Evolutionary conservation across 75 land plant genomes (phyloP).

Genomic region (Selaginella moellendorffii): DNA sequence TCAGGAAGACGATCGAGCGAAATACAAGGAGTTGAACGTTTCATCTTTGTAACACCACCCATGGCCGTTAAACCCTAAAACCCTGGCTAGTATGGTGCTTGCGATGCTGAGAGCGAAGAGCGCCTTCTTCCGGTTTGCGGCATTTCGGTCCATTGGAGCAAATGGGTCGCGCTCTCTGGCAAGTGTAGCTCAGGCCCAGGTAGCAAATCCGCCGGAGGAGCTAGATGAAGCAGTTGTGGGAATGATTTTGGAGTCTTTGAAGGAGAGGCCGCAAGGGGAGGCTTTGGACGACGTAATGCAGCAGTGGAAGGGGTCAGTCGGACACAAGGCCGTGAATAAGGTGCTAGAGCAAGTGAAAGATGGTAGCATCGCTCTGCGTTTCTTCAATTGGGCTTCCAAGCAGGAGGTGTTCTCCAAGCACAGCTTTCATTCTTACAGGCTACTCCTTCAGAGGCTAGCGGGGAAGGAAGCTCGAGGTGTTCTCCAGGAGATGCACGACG

Average conservation of each 20-base stretch:
- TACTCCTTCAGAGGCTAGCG: neutral
- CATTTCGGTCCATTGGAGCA: neutral
- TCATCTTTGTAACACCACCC: no score
- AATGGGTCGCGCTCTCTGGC: neutral
- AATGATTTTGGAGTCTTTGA: neutral
- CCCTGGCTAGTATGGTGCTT: no score
- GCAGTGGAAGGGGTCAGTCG: neutral
- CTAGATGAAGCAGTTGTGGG: neutral
- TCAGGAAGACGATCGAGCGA: conserved; percentile 66
- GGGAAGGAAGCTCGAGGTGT: neutral
- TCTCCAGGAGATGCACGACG: neutral
- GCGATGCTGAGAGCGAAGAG: neutral
- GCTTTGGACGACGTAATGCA: neutral
- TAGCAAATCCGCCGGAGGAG: no score
- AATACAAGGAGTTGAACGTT: conserved; percentile 83
- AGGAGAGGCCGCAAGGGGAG: neutral
- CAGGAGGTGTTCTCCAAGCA: neutral
- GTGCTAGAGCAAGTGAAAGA: neutral
- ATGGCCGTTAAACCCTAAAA: neutral
- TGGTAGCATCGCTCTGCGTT: neutral
- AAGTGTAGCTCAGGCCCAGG: no score
- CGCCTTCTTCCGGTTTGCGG: neutral
- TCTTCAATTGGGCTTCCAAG: neutral
- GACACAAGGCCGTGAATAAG: neutral
- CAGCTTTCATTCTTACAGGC: neutral